phyloP scores from a whole-genome alignment of 768 basidiomycete species.

The Mycena venus region DNA sequence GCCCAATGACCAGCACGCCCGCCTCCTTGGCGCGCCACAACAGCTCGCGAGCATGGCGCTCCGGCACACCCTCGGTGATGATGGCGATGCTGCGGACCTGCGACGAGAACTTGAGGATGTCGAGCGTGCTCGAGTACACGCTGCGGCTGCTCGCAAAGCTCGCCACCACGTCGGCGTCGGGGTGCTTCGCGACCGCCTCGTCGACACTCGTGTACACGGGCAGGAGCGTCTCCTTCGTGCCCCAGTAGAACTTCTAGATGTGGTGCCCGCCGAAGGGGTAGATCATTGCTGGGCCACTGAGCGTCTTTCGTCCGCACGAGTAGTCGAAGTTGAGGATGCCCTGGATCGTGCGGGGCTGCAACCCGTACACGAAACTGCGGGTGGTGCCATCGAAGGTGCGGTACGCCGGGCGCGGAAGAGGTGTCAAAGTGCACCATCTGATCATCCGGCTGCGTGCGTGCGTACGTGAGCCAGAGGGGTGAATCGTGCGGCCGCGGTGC shows the following conservation, averaged over 20 bases:
- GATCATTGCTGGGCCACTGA: constrained; percentile 98
- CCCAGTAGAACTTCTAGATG: constrained; percentile 99
- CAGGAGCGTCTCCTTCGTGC: constrained; percentile 97
- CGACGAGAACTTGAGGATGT: constrained; percentile 75
- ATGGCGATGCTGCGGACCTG: constrained; percentile 81
- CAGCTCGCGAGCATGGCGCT: constrained; percentile 96
- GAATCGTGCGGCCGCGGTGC: constrained; percentile 69
- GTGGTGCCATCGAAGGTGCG: constrained; percentile 94
- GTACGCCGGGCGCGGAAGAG: constrained; percentile 70
- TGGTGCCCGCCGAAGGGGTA: constrained; percentile 99
- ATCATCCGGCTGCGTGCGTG: constrained; percentile 87
- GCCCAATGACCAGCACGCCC: constrained; percentile 91
- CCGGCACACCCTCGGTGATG: constrained; percentile 99
- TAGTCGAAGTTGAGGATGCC: constrained; percentile 98
- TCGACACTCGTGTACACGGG: constrained; percentile 95
- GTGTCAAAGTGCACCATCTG: constrained; percentile 92
- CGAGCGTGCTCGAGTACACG: constrained; percentile 95
- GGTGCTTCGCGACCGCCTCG: constrained; percentile 94
- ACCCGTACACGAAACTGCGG: constrained; percentile 98
- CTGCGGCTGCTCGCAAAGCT: constrained; percentile 97
- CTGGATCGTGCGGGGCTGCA: constrained; percentile 99
- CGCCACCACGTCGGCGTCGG: constrained; percentile 96
- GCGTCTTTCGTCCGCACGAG: constrained; percentile 92
- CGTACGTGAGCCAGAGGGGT: constrained; percentile 78
- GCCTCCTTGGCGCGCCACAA: constrained; percentile 89